Percentiles rank a stretch among this genome's conserved stretches.
Conservation (phyloP, 345 rosid genomes). For the Clarkia xantiana region DNA sequence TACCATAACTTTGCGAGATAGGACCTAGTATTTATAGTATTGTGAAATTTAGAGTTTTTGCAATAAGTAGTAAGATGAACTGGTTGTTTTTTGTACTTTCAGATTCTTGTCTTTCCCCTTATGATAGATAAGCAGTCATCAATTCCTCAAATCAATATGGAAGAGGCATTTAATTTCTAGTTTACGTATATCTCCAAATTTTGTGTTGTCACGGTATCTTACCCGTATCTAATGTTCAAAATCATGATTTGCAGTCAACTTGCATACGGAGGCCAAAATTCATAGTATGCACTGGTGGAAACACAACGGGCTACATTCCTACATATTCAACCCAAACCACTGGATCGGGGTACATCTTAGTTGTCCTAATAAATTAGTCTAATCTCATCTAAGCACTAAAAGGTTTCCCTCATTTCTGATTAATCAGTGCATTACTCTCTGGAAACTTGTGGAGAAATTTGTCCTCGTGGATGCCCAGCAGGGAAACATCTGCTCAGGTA, state of each 20-base stretch:
- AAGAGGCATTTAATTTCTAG: neutral
- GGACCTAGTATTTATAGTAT: no score
- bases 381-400: neutral
- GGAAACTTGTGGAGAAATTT: slow-evolving; percentile 77
- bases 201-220: no score
- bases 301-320: slow-evolving; percentile 52
- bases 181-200: neutral
- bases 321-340: slow-evolving; percentile 48
- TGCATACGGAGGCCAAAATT: slow-evolving; percentile 75
- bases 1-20: no score
- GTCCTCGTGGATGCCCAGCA: slow-evolving; percentile 79
- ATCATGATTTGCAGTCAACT: slow-evolving; percentile 38
- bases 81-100: no score
- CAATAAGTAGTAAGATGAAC: no score
- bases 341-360: slow-evolving; percentile 37
- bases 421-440: slow-evolving; percentile 51
- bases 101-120: no score
- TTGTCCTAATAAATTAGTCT: slow-evolving; percentile 3
- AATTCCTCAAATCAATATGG: no score
- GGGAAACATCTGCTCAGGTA: slow-evolving; percentile 62
- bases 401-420: slow-evolving; percentile 7
- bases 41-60: no score
- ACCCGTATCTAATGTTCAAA: neutral
- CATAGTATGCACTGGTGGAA: slow-evolving; percentile 84
- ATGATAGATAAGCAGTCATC: no score